Conservation (phyloP, 2,329 filamentous ascomycete species). For the Ciborinia camelliae region DNA sequence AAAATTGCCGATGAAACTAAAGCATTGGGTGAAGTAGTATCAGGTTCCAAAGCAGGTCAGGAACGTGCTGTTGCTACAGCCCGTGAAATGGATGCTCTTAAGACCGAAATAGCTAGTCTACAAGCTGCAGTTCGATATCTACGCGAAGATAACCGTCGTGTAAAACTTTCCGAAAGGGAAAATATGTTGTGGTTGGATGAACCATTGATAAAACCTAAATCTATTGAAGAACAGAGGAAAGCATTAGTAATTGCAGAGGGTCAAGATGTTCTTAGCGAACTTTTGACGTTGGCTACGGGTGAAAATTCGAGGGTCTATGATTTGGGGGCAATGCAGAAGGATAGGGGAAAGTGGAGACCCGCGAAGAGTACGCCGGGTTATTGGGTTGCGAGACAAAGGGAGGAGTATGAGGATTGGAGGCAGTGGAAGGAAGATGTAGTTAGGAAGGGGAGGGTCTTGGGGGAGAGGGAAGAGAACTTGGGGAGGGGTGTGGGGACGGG, state of each 20-base stretch:
- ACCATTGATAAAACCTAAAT: slow-evolving; percentile 49
- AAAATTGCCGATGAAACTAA: slow-evolving; percentile 63
- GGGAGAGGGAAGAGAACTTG: slow-evolving; percentile 30
- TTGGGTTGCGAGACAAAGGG: slow-evolving; percentile 61
- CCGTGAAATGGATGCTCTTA: slow-evolving; percentile 69
- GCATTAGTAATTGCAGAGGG: slow-evolving; percentile 57
- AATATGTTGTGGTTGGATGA: slow-evolving; percentile 57
- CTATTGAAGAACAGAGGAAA: slow-evolving; percentile 48
- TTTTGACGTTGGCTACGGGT: slow-evolving; percentile 56
- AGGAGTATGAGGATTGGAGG: slow-evolving; percentile 62
- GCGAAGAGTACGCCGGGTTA: slow-evolving; percentile 62
- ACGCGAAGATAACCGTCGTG: slow-evolving; percentile 62
- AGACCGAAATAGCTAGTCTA: slow-evolving; percentile 62
- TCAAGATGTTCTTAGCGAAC: slow-evolving; percentile 60
- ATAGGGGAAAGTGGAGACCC: slow-evolving; percentile 64
- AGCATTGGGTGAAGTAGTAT: slow-evolving; percentile 47
- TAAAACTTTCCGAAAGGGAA: slow-evolving; percentile 50
- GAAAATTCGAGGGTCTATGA: slow-evolving; percentile 54
- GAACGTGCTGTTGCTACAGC: slow-evolving; percentile 67
- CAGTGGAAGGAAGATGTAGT: slow-evolving; percentile 55
- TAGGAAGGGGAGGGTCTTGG: slow-evolving; percentile 49
- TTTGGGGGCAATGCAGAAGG: slow-evolving; percentile 53
- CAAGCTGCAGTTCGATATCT: slow-evolving; percentile 66
- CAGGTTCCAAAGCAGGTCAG: slow-evolving; percentile 55
- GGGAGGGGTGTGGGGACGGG: slow-evolving; percentile 23